A percentile compares a stretch with the other conserved stretches of the same genome.
phyloP scores from a whole-genome alignment of 2,329 filamentous ascomycete species.

The Penicillium frequentans region DNA sequence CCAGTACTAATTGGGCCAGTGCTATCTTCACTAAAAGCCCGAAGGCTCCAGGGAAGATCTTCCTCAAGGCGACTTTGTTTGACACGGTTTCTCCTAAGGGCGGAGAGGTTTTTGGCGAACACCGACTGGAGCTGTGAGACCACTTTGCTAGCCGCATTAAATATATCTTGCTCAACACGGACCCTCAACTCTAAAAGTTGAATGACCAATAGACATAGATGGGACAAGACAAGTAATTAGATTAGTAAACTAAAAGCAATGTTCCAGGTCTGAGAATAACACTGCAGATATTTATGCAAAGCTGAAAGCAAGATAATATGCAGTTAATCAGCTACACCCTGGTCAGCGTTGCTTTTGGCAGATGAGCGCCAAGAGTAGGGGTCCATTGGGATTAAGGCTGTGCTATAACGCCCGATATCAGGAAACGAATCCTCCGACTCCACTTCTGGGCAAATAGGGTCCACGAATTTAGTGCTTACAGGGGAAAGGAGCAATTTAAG shows the following conservation, averaged over 20 bases:
- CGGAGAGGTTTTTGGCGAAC: conserved; percentile 12
- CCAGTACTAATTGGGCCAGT: conserved; percentile 3
- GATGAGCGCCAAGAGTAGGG: neutral
- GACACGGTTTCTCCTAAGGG: conserved; percentile 10
- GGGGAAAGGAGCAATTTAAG: neutral
- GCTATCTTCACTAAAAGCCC: conserved; percentile 13
- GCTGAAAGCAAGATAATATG: too few relatives aligned
- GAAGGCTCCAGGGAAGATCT: conserved; percentile 16
- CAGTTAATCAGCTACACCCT: too few relatives aligned
- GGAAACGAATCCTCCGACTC: neutral
- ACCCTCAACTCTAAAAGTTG: too few relatives aligned
- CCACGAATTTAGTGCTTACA: neutral
- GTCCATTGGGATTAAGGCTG: neutral
- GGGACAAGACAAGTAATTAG: too few relatives aligned
- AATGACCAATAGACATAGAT: too few relatives aligned
- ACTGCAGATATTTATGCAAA: neutral
- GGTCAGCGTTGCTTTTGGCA: neutral
- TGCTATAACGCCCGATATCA: neutral
- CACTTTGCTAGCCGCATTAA: too few relatives aligned
- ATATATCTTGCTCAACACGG: too few relatives aligned
- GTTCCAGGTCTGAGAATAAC: too few relatives aligned
- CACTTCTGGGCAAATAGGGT: neutral
- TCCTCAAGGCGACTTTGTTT: conserved; percentile 23
- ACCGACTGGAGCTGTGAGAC: neutral
- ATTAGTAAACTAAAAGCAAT: too few relatives aligned